Evolutionary conservation across 2,329 filamentous ascomycete genomes (phyloP).

Genomic region (Pyrenochaeta sp.): DNA sequence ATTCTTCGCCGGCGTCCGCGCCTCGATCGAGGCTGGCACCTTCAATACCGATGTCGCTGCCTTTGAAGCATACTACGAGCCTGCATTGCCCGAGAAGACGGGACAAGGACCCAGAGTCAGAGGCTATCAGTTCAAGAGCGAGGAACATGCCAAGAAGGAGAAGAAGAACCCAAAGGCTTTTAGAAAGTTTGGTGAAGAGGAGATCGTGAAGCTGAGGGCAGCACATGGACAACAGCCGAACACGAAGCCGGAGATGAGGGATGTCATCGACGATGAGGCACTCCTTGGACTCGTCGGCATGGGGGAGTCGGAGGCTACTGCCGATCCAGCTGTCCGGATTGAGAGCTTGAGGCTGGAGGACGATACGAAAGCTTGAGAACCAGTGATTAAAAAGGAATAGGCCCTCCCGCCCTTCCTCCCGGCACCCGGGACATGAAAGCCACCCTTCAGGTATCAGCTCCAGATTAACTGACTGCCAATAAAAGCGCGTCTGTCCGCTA

Average conservation of each 20-base stretch:
- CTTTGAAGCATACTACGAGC: conserved; percentile 75
- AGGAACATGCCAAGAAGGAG: conserved; percentile 37
- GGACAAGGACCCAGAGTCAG: conserved; percentile 73
- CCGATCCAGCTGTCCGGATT: conserved; percentile 19
- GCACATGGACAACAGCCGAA: conserved; percentile 43
- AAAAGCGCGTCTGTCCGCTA: not conserved
- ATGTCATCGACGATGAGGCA: conserved; percentile 46
- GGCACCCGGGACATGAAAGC: not conserved
- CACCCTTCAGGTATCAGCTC: not conserved
- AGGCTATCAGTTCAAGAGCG: conserved; percentile 45
- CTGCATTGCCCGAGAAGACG: conserved; percentile 74
- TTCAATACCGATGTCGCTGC: conserved; percentile 63
- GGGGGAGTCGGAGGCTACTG: conserved; percentile 16
- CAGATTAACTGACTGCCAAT: not conserved
- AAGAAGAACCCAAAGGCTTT: conserved; percentile 47
- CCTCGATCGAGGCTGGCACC: conserved; percentile 65
- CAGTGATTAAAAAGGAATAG: not conserved
- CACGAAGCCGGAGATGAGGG: conserved; percentile 31
- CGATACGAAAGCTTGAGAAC: not conserved
- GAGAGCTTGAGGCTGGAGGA: conserved; percentile 6
- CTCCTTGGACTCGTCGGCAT: conserved; percentile 39
- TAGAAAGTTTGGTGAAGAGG: conserved; percentile 36
- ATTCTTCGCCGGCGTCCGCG: conserved; percentile 78
- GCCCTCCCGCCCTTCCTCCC: not conserved
- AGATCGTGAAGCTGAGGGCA: conserved; percentile 35